Percentiles rank a stretch among this genome's conserved stretches.
These are phyloP conservation scores for Xylariaceae sp. DNA, from an alignment of 2,329 filamentous ascomycete species.

Conservation along the genomic window DNA sequence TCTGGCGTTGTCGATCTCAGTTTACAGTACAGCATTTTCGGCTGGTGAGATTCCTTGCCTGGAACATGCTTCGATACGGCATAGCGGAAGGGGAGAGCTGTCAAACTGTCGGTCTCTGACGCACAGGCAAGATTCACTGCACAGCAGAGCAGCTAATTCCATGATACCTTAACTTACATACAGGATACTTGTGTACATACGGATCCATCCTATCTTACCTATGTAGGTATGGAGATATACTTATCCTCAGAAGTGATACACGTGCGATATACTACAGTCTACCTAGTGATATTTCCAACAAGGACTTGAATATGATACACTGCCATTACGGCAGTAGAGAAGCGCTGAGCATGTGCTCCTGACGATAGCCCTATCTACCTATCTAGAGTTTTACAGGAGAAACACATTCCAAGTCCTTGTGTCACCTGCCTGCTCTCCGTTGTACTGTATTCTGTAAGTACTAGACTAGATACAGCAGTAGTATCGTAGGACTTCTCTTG, in stretches of 20 bases:
- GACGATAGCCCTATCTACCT: too few species aligned
- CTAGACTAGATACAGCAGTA: too few species aligned
- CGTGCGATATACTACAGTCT: background rate
- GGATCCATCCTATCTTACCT: background rate
- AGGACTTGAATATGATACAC: background rate
- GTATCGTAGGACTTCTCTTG: slow-evolving; percentile 19
- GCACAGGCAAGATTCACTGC: background rate
- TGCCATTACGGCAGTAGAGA: background rate
- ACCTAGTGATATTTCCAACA: too few species aligned
- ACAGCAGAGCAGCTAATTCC: background rate
- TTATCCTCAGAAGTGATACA: background rate
- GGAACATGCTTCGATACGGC: background rate
- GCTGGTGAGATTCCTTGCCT: slow-evolving; percentile 9
- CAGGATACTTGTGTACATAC: background rate
- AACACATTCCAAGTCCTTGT: too few species aligned
- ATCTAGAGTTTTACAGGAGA: too few species aligned
- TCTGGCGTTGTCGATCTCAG: slow-evolving; percentile 14
- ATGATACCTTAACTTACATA: background rate
- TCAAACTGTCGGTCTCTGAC: background rate
- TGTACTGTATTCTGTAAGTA: background rate
- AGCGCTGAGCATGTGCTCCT: background rate
- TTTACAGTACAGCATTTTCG: background rate
- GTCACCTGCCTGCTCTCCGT: background rate
- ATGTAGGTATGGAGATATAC: background rate
- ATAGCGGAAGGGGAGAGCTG: background rate